Percentiles rank a stretch among this genome's conserved stretches.
Conservation (phyloP, 176 grass and related monocot species). For the Carex pumila region DNA sequence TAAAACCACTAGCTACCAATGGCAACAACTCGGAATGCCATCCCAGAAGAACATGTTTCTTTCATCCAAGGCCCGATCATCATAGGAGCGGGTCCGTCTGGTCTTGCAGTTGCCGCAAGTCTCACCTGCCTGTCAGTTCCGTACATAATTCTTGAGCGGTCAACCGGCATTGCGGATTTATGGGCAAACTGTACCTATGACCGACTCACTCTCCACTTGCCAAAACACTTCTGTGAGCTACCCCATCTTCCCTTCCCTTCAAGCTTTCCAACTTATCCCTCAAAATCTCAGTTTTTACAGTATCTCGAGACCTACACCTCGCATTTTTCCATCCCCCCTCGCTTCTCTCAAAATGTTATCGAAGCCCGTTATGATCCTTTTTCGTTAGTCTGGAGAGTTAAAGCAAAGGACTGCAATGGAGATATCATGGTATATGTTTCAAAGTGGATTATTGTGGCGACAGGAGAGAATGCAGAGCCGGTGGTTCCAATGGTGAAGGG, state of each 20-base stretch:
- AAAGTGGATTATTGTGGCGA: slow-evolving; percentile 83
- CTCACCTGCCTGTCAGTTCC: slow-evolving; percentile 47
- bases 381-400: slow-evolving; percentile 49
- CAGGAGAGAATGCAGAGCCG: slow-evolving; percentile 84
- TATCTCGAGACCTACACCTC: slow-evolving; percentile 70
- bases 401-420: background rate
- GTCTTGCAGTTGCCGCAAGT: slow-evolving; percentile 76
- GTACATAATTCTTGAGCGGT: slow-evolving; percentile 68
- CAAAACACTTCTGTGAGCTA: slow-evolving; percentile 79
- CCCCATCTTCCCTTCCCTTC: slow-evolving; percentile 61
- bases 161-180: slow-evolving; percentile 64
- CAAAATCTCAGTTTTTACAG: slow-evolving; percentile 65
- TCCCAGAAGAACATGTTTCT: slow-evolving; percentile 6
- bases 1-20: slow-evolving; percentile 27
- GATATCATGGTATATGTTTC: slow-evolving; percentile 44
- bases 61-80: slow-evolving; percentile 65
- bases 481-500: slow-evolving; percentile 67
- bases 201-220: slow-evolving; percentile 86
- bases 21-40: background rate
- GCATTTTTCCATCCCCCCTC: slow-evolving; percentile 52
- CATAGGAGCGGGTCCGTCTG: slow-evolving; percentile 83
- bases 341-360: slow-evolving; percentile 52
- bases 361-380: slow-evolving; percentile 36
- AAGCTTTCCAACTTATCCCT: slow-evolving; percentile 66
- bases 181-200: slow-evolving; percentile 83